phyloP scores from a whole-genome alignment of 345 rosid genomes.

The Euphorbia peplus region DNA sequence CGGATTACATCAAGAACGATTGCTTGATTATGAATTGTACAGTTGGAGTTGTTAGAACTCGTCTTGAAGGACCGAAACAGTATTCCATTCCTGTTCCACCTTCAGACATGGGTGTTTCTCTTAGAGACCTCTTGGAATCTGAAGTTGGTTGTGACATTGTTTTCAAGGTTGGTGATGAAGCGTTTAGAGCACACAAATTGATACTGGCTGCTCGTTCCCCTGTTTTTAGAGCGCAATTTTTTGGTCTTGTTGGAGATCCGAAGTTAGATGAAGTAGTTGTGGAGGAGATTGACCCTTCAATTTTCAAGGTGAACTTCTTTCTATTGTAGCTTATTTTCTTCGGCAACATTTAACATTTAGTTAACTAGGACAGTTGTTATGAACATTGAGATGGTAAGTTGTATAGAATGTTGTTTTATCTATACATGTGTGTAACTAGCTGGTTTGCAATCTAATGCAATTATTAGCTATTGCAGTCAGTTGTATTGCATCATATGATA shows the following conservation, averaged over 20 bases:
- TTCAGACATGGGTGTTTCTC: constrained; percentile 73
- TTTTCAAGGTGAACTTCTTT: constrained; percentile 64
- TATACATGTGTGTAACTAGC: not conserved
- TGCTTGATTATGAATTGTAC: constrained; percentile 81
- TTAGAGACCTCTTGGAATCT: constrained; percentile 68
- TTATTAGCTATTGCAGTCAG: not conserved
- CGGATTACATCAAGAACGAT: constrained; percentile 79
- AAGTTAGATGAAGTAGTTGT: constrained; percentile 50
- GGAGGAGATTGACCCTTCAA: constrained; percentile 73
- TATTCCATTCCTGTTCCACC: constrained; percentile 54
- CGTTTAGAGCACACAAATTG: constrained; percentile 76
- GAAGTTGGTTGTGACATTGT: constrained; percentile 69
- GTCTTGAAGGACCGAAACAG: constrained; percentile 65
- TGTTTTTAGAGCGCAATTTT: constrained; percentile 90
- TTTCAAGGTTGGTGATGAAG: constrained; percentile 76
- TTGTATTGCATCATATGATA: not conserved
- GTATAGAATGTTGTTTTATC: not conserved
- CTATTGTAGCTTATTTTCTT: constrained; percentile 5
- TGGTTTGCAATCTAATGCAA: not conserved
- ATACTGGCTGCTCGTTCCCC: constrained; percentile 92
- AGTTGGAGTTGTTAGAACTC: constrained; percentile 84
- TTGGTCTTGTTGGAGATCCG: constrained; percentile 75
- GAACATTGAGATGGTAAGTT: not conserved
- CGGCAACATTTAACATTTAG: not conserved
- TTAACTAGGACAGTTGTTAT: not conserved